Conservation (phyloP, 306 rosid genomes). For the Citrullus colocynthis region DNA sequence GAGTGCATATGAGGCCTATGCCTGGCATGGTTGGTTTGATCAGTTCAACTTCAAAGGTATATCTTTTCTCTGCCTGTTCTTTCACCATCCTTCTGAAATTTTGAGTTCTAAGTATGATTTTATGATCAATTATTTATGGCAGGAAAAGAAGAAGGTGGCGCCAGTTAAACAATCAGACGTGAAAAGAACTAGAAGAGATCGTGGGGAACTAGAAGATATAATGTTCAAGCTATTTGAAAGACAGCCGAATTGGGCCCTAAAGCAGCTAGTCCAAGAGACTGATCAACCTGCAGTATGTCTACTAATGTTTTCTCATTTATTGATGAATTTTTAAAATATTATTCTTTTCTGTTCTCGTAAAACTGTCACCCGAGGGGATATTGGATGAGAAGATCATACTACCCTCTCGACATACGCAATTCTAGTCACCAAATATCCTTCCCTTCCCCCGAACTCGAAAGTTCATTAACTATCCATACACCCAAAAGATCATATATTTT, state of each 20-base stretch:
- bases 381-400: background rate
- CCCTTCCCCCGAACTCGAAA: background rate
- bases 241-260: constrained; percentile 97
- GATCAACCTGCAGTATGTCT: constrained; percentile 87
- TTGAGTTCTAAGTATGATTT: background rate
- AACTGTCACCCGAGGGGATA: background rate
- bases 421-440: background rate
- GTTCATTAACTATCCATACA: background rate
- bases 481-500: background rate
- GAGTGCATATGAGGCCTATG: constrained; percentile 95
- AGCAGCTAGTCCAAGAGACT: constrained; percentile 96
- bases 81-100: background rate
- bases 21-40: constrained; percentile 90
- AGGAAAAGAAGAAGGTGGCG: constrained; percentile 80
- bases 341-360: background rate
- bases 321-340: background rate
- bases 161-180: constrained; percentile 82
- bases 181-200: constrained; percentile 91
- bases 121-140: constrained; percentile 12
- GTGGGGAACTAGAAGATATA: constrained; percentile 95
- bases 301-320: background rate
- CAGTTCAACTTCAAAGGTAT: constrained; percentile 79
- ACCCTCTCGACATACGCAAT: background rate
- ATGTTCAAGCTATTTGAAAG: constrained; percentile 96
- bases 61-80: background rate